Percentiles rank a stretch among this genome's conserved stretches.
phyloP scores from a whole-genome alignment of 1,284 basidiomycete genomes.

The Moniliophthora roreri region DNA sequence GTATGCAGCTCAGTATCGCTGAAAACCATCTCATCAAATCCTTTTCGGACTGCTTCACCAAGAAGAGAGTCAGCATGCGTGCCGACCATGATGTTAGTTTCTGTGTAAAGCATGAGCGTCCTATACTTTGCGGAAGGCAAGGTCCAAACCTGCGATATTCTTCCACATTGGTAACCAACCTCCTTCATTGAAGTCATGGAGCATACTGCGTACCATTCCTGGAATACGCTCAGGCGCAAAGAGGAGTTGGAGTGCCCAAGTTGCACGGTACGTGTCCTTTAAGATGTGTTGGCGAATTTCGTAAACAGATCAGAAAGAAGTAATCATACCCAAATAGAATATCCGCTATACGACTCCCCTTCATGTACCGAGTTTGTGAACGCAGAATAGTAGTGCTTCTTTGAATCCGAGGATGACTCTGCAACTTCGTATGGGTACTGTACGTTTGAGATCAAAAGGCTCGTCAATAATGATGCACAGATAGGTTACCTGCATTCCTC shows the following conservation, averaged over 20 bases:
- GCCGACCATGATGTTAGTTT: constrained; percentile 78
- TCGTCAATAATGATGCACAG: not conserved
- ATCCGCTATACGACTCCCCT: constrained; percentile 75
- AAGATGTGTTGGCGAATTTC: not conserved
- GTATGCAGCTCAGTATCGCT: constrained; percentile 46
- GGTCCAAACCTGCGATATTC: constrained; percentile 62
- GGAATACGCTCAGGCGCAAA: constrained; percentile 75
- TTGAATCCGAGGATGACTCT: constrained; percentile 39
- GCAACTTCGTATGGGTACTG: constrained; percentile 82
- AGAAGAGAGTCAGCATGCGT: constrained; percentile 83
- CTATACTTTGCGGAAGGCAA: not conserved
- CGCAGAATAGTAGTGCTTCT: constrained; percentile 71
- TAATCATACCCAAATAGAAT: constrained; percentile 73
- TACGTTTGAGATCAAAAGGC: constrained; percentile 16
- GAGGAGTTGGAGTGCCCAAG: constrained; percentile 78
- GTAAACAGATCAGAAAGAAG: not conserved
- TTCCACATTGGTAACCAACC: constrained; percentile 93
- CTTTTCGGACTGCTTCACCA: constrained; percentile 74
- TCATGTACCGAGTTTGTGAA: constrained; percentile 66
- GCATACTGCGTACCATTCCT: constrained; percentile 78
- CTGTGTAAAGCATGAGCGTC: constrained; percentile 26
- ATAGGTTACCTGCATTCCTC: constrained; percentile 57
- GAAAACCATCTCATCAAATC: constrained; percentile 32
- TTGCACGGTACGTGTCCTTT: constrained; percentile 77
- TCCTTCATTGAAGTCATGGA: constrained; percentile 76